phyloP scores from a whole-genome alignment of 73 alveolate species.

The Tetrahymena malaccensis region DNA sequence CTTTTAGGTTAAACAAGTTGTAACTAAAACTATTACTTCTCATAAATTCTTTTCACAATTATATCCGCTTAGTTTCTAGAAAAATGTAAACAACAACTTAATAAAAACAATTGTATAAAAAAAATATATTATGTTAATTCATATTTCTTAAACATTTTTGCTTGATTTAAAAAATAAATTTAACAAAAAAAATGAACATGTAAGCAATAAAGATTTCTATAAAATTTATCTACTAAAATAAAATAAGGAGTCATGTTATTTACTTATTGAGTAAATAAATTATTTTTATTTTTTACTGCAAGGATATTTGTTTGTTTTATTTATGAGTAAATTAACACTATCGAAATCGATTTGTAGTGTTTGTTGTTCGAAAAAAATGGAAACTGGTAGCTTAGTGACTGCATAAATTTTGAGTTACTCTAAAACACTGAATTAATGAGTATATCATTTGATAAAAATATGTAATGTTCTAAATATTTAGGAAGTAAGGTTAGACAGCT shows the following conservation, averaged over 20 bases:
- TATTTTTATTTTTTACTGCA: too few relatives aligned
- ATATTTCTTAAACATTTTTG: too few relatives aligned
- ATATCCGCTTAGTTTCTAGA: not conserved
- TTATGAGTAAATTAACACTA: not conserved
- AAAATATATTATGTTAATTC: too few relatives aligned
- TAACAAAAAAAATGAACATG: not conserved
- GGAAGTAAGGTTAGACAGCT: not conserved
- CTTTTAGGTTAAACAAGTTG: too few relatives aligned
- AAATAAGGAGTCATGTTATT: not conserved
- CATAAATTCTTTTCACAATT: not conserved
- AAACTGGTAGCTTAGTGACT: not conserved
- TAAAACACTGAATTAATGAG: too few relatives aligned
- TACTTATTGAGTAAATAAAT: too few relatives aligned
- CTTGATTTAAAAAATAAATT: too few relatives aligned
- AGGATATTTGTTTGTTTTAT: too few relatives aligned
- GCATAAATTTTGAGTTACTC: not conserved
- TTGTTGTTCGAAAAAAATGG: not conserved
- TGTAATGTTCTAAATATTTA: not conserved
- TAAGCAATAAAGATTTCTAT: not conserved
- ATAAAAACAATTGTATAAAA: too few relatives aligned
- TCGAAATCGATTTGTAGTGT: too few relatives aligned
- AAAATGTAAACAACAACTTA: too few relatives aligned
- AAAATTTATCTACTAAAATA: not conserved
- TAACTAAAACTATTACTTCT: not conserved
- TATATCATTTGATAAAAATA: not conserved